Evolutionary conservation across 164 flowering plant species (phyloP).

Genomic region (Tetrastigma voinierianum): DNA sequence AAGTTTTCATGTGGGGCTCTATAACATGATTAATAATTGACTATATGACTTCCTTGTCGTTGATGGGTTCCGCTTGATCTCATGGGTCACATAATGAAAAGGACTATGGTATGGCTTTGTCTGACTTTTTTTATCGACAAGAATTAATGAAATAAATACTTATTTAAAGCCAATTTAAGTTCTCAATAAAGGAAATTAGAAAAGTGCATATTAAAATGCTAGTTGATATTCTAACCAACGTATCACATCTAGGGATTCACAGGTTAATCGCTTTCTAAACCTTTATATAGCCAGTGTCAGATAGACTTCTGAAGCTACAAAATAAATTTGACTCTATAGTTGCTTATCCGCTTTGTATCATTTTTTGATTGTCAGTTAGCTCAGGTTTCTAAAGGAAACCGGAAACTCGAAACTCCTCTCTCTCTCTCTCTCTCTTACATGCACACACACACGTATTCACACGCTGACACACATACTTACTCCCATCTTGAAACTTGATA

Average conservation of each 20-base stretch:
- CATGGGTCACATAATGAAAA: slow-evolving; percentile 95
- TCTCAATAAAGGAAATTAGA: too few relatives aligned
- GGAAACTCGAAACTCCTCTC: too few relatives aligned
- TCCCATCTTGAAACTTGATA: too few relatives aligned
- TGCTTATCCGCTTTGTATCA: background rate
- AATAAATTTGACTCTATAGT: background rate
- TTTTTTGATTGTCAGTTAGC: too few relatives aligned
- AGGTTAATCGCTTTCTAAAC: background rate
- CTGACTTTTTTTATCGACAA: too few relatives aligned
- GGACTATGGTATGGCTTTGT: slow-evolving; percentile 62
- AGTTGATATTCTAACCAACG: background rate
- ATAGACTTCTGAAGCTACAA: background rate
- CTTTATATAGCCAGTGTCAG: background rate
- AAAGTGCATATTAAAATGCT: background rate
- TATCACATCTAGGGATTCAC: background rate
- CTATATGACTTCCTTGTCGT: slow-evolving; percentile 44
- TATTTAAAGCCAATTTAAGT: background rate
- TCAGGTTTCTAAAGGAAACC: too few relatives aligned
- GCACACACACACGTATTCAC: too few relatives aligned
- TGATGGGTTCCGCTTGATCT: slow-evolving; percentile 97
- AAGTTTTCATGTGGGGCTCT: too few relatives aligned
- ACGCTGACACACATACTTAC: too few relatives aligned
- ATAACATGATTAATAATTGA: too few relatives aligned
- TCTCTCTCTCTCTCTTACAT: background rate
- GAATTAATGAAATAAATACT: too few relatives aligned